These are phyloP conservation scores for Termitomyces sp. DNA, from an alignment of 768 basidiomycete genomes.

Conservation along the genomic window DNA sequence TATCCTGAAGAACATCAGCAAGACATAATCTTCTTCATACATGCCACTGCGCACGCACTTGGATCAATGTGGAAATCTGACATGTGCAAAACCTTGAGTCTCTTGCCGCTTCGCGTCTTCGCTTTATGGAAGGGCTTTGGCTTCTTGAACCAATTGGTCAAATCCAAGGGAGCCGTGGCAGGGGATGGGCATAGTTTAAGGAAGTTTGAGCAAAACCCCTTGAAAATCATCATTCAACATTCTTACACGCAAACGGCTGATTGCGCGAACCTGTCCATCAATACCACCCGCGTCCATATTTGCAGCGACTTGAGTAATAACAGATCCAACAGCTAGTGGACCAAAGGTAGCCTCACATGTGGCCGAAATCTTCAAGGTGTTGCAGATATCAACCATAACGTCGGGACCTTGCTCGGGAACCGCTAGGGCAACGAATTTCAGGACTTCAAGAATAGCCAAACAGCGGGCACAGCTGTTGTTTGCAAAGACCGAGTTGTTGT, in stretches of 20 bases:
- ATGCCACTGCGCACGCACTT: slow-evolving; percentile 29
- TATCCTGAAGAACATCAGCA: slow-evolving; percentile 38
- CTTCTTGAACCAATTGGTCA: slow-evolving; percentile 68
- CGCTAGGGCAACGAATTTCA: slow-evolving; percentile 61
- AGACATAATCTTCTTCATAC: neutral
- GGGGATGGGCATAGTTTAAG: slow-evolving; percentile 51
- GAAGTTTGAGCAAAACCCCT: slow-evolving; percentile 59
- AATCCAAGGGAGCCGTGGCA: slow-evolving; percentile 52
- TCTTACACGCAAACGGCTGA: neutral
- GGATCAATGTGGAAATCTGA: slow-evolving; percentile 77
- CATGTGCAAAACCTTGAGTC: slow-evolving; percentile 69
- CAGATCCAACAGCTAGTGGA: slow-evolving; percentile 42
- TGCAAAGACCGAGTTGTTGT: slow-evolving; percentile 45
- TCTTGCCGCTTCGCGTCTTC: slow-evolving; percentile 55
- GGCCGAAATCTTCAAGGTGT: slow-evolving; percentile 46
- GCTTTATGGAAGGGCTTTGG: slow-evolving; percentile 67
- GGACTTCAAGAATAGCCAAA: slow-evolving; percentile 52
- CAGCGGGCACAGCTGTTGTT: slow-evolving; percentile 53
- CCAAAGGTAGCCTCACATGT: slow-evolving; percentile 47
- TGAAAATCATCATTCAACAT: neutral
- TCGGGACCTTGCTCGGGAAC: slow-evolving; percentile 55
- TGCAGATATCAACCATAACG: slow-evolving; percentile 55
- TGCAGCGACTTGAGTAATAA: slow-evolving; percentile 66
- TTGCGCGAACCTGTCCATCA: slow-evolving; percentile 56
- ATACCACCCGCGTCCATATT: slow-evolving; percentile 67